A percentile compares a stretch with the other conserved stretches of the same genome.
Evolutionary conservation across 345 rosid species (phyloP).

Genomic region (Brassica carinata): DNA sequence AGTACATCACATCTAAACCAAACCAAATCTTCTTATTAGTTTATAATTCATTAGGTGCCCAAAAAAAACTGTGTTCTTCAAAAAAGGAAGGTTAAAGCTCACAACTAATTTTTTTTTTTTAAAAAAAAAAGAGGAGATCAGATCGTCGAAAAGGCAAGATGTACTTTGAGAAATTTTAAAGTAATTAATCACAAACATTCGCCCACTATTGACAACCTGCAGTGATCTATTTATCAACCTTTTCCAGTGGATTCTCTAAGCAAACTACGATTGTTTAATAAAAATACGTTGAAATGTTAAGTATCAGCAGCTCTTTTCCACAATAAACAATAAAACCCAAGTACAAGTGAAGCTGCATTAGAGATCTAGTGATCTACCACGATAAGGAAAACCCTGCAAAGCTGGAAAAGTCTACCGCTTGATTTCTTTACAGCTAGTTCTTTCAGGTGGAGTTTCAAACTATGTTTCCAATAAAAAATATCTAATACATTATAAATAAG

Average conservation of each 20-base stretch:
- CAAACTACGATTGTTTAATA: conserved; percentile 28
- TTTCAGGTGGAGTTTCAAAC: background rate
- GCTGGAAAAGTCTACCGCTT: conserved; percentile 23
- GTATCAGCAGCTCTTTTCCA: conserved; percentile 21
- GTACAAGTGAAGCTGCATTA: conserved; percentile 32
- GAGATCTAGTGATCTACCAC: conserved; percentile 28
- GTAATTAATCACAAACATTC: conserved; percentile 29
- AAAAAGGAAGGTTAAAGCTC: conserved; percentile 22
- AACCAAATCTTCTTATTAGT: background rate
- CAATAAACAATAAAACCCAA: conserved; percentile 35
- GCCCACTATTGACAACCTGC: conserved; percentile 36
- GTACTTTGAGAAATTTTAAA: conserved; percentile 35
- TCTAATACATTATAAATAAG: background rate
- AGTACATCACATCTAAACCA: background rate
- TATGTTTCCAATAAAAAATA: background rate
- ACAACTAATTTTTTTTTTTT: background rate
- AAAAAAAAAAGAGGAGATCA: conserved; percentile 16
- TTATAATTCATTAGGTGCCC: background rate
- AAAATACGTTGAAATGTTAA: conserved; percentile 14
- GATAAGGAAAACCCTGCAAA: conserved; percentile 29
- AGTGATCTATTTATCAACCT: conserved; percentile 33
- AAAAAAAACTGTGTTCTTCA: background rate
- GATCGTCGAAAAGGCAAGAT: conserved; percentile 35
- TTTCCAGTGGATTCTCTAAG: conserved; percentile 37
- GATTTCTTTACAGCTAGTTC: conserved; percentile 36